Conservation (phyloP, 176 grass and related monocot genomes). For the Eleusine indica region DNA sequence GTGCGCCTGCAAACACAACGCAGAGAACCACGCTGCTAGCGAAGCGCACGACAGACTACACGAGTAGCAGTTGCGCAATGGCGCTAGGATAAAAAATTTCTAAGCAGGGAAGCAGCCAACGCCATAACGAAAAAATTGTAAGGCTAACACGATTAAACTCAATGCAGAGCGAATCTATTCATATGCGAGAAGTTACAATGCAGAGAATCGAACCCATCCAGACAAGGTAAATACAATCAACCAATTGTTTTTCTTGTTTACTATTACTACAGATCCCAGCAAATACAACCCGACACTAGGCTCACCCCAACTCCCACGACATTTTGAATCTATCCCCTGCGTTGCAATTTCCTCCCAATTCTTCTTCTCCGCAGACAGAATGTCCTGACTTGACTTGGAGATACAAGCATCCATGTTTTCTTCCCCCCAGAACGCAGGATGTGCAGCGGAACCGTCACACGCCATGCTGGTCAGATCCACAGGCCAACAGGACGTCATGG, state of each 20-base stretch:
- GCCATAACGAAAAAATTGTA: background rate
- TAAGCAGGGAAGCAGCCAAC: no score
- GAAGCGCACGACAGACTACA: no score
- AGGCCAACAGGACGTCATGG: conserved; percentile 17
- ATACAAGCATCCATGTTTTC: conserved; percentile 20
- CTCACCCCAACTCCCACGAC: background rate
- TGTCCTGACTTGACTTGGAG: conserved; percentile 32
- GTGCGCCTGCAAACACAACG: no score
- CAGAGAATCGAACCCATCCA: conserved; percentile 21
- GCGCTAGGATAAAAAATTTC: no score
- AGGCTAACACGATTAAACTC: background rate
- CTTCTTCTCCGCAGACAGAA: conserved; percentile 34
- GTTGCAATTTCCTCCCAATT: background rate
- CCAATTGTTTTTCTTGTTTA: conserved; percentile 29
- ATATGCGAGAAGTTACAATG: conserved; percentile 41
- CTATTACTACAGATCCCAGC: conserved; percentile 20
- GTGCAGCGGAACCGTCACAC: background rate
- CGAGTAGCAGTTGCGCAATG: no score
- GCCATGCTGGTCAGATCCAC: conserved; percentile 14
- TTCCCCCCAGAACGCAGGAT: background rate
- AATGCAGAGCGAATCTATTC: conserved; percentile 17
- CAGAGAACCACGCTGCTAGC: no score
- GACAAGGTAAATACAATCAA: conserved; percentile 35
- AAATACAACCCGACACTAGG: background rate
- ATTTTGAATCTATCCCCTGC: background rate